These are phyloP conservation scores for Silene latifolia DNA, from an alignment of 148 eudicot species.

Conservation along the genomic window DNA sequence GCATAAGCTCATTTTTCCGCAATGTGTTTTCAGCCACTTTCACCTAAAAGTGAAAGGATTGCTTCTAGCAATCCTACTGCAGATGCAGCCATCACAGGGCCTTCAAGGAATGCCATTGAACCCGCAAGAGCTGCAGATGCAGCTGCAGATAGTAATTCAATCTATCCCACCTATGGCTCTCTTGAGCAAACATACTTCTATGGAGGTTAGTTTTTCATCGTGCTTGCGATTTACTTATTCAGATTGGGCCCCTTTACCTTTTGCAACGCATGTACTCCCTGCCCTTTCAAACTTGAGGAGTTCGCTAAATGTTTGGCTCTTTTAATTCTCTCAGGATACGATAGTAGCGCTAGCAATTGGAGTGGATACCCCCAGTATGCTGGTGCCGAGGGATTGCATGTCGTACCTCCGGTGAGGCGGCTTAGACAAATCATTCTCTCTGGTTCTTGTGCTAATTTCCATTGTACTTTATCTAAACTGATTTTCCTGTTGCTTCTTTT, in stretches of 20 bases:
- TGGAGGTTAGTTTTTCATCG: slow-evolving; percentile 60
- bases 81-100: slow-evolving; percentile 59
- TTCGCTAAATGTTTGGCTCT: background rate
- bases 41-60: slow-evolving; percentile 80
- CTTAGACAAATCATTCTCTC: background rate
- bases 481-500: slow-evolving; percentile 12
- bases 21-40: slow-evolving; percentile 50
- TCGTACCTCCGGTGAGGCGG: slow-evolving; percentile 80
- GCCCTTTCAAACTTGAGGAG: background rate
- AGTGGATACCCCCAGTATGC: slow-evolving; percentile 75
- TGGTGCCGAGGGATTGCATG: slow-evolving; percentile 73
- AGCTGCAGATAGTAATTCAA: slow-evolving; percentile 41
- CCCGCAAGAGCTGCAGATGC: slow-evolving; percentile 49
- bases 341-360: slow-evolving; percentile 60
- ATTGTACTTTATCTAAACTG: background rate
- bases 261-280: background rate
- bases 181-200: slow-evolving; percentile 68
- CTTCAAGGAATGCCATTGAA: slow-evolving; percentile 47
- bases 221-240: background rate
- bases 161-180: slow-evolving; percentile 48
- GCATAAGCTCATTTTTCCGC: slow-evolving; percentile 22
- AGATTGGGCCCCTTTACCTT: background rate
- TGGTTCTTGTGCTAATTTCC: background rate
- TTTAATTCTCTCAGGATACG: slow-evolving; percentile 56
- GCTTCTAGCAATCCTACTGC: slow-evolving; percentile 66